Evolutionary conservation across 805 yeast genomes (phyloP).

Genomic region (Isabelozyma gotoi): DNA sequence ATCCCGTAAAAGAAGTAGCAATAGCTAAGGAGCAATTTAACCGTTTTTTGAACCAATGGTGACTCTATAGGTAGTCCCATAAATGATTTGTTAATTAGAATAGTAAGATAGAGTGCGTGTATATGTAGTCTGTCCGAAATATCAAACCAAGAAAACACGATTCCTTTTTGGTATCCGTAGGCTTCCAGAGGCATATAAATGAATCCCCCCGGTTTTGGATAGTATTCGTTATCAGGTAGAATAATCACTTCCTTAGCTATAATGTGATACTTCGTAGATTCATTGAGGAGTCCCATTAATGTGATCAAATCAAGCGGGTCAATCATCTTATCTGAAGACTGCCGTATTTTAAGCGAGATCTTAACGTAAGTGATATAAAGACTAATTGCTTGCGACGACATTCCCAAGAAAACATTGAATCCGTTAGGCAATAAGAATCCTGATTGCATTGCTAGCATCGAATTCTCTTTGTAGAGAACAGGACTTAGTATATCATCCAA

Average conservation of each 20-base stretch:
- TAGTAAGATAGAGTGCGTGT: slow-evolving; percentile 29
- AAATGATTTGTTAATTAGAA: slow-evolving; percentile 17
- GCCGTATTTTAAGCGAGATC: slow-evolving; percentile 17
- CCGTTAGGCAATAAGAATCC: slow-evolving; percentile 41
- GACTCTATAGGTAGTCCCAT: slow-evolving; percentile 6
- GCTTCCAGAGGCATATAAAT: slow-evolving; percentile 12
- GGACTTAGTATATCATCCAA: slow-evolving; percentile 17
- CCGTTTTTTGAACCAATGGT: slow-evolving; percentile 13
- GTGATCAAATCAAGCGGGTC: slow-evolving; percentile 17
- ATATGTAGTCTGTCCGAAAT: slow-evolving; percentile 44
- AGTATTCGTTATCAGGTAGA: slow-evolving; percentile 10
- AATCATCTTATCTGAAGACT: slow-evolving; percentile 7
- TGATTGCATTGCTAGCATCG: slow-evolving; percentile 18
- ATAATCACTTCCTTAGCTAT: slow-evolving; percentile 11
- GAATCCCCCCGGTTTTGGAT: slow-evolving; percentile 12
- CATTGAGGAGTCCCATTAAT: slow-evolving; percentile 14
- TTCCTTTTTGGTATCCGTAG: slow-evolving; percentile 11
- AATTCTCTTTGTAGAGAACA: slow-evolving; percentile 21
- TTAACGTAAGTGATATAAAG: slow-evolving; percentile 34
- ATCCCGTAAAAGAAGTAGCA: slow-evolving; percentile 13
- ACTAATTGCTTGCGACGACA: slow-evolving; percentile 32
- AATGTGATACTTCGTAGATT: slow-evolving; percentile 9
- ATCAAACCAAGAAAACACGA: slow-evolving; percentile 47
- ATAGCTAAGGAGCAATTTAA: slow-evolving; percentile 11
- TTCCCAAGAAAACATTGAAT: slow-evolving; percentile 45